Evolutionary conservation across 352 stramenopile species (phyloP), one percentile per base, ranked within the genome.

Genomic region (Phytopythium litorale): DNA sequence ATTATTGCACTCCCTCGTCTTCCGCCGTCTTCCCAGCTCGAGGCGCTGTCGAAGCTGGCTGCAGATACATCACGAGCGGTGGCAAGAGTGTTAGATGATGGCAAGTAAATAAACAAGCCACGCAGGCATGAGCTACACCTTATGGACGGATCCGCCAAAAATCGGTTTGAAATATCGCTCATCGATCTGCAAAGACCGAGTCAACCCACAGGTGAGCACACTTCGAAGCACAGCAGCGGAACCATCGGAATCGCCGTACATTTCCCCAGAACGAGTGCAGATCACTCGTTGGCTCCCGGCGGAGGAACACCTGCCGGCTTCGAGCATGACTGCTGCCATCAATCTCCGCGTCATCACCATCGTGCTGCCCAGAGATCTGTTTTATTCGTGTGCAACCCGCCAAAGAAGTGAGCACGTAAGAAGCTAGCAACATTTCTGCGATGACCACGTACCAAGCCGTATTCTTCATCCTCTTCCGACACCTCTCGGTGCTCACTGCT

Each of bases 261-360:
- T 84, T 87, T 33, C 75, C 78, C 78, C 79, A 91, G 52, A 90
- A 90, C 7, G 78, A 82, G 28, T 85, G 75, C 38, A 88, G 61
- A 13, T 71, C 71, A 15, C 57, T 81, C 35, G 70, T 62, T 16
- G 65, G 35, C 43, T 65, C 64, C 21, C 66, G 64, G 28, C 62
- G 72, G 21, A 56, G 64, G 35, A 70, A 64, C 25, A 72, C 45
- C 6, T 57, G 58, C 8, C 69, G 72, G 37, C 58, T 63, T n/a
- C 3, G 53, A 13, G n/a, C 28, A 6, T 19, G 35, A 12, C 18
- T 25, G 42, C 19, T 28, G 42, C 18, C 23, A 43, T 58, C 8
- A 60, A 23, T 0, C 7, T 66, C 67, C 33, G 72, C 74, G 11
- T 79, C 65, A 18, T 77, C 66, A 6, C 46, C 55, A 23, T 71